phyloP scores from a whole-genome alignment of 352 stramenopile genomes.

The Phytopythium oedochilum region DNA sequence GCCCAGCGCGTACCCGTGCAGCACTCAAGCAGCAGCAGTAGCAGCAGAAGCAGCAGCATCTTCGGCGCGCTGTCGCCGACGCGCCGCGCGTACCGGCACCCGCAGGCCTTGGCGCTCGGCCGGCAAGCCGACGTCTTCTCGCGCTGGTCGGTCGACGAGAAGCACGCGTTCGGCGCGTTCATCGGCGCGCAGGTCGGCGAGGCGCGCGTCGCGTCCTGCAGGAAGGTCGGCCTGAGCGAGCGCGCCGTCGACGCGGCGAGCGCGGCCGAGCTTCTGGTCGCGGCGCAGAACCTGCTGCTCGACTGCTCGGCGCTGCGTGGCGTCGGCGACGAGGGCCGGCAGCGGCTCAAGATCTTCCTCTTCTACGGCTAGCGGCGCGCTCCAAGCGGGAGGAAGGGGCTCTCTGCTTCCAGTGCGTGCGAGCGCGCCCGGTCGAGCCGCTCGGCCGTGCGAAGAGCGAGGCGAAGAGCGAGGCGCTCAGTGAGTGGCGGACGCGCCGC shows the following conservation, averaged over 20 bases:
- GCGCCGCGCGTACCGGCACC: not conserved
- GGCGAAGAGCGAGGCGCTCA: not conserved
- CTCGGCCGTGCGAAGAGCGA: too few species aligned
- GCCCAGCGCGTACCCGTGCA: not conserved
- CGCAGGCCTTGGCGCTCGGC: constrained; percentile 1
- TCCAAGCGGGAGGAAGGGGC: not conserved
- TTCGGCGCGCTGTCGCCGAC: constrained; percentile 4
- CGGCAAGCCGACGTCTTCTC: constrained; percentile 45
- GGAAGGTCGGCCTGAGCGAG: constrained; percentile 62
- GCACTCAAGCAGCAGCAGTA: not conserved
- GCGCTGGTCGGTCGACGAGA: constrained; percentile 44
- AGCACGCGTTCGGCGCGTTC: constrained; percentile 36
- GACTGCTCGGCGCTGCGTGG: constrained; percentile 42
- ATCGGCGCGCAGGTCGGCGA: constrained; percentile 59
- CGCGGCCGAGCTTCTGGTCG: constrained; percentile 40
- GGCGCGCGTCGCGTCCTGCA: constrained; percentile 48
- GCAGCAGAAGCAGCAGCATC: not conserved
- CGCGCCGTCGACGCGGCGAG: constrained; percentile 42
- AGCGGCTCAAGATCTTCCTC: constrained; percentile 72
- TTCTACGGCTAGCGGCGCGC: constrained; percentile 44
- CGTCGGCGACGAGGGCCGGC: constrained; percentile 40
- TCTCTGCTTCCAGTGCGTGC: not conserved
- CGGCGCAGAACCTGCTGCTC: constrained; percentile 62
- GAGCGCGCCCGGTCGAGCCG: too few species aligned
- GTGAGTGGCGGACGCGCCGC: too few species aligned